Evolutionary conservation across 1,284 basidiomycete species (phyloP).

Genomic region (Leccinum fuscescens): DNA sequence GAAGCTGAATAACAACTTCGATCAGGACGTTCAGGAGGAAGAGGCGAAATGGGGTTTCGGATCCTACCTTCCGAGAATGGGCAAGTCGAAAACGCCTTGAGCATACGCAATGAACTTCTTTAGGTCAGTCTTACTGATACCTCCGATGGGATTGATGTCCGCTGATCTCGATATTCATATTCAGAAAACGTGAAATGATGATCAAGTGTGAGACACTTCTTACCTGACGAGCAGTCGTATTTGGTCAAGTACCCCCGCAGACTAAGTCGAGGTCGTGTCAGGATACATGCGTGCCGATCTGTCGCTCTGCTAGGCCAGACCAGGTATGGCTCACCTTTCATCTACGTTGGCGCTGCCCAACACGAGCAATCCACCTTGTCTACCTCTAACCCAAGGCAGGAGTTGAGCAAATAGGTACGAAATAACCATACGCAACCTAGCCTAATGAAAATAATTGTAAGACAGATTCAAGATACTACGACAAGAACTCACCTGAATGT

Average conservation of each 20-base stretch:
- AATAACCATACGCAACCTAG: conserved; percentile 92
- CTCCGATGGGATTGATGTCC: conserved; percentile 98
- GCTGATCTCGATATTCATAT: conserved; percentile 46
- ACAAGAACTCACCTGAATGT: conserved; percentile 74
- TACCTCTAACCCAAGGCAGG: conserved; percentile 88
- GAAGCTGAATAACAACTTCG: conserved; percentile 59
- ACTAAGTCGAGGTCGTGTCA: conserved; percentile 40
- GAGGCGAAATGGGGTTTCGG: background rate
- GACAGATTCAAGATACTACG: background rate
- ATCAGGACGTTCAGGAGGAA: background rate
- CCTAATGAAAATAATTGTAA: conserved; percentile 43
- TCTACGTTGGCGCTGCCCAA: conserved; percentile 98
- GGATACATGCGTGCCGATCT: background rate
- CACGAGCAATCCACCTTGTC: conserved; percentile 85
- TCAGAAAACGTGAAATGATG: background rate
- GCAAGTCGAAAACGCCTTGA: conserved; percentile 75
- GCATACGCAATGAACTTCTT: conserved; percentile 95
- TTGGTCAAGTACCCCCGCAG: conserved; percentile 97
- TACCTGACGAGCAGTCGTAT: conserved; percentile 90
- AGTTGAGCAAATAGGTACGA: conserved; percentile 97
- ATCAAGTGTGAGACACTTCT: conserved; percentile 8
- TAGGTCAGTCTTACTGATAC: conserved; percentile 96
- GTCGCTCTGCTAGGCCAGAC: background rate
- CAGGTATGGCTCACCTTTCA: conserved; percentile 65
- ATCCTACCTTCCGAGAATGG: conserved; percentile 72